Evolutionary conservation across 768 basidiomycete species (phyloP).

Genomic region (Melanogaster broomeanus): DNA sequence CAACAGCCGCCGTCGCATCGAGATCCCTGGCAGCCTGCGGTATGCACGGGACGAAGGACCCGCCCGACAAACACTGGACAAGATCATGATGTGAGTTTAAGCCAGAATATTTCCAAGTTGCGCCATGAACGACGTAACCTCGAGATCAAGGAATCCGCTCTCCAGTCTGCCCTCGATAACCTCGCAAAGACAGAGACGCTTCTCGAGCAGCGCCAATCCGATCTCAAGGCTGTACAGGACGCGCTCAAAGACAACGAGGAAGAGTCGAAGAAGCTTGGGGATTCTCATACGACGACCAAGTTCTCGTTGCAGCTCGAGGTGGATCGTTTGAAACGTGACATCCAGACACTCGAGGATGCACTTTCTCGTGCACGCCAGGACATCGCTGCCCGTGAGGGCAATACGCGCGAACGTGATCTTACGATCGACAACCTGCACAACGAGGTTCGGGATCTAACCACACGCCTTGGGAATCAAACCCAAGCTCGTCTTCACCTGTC

Average conservation of each 20-base stretch:
- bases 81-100: too few relatives aligned
- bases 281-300: constrained; percentile 78
- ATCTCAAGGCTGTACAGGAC: constrained; percentile 71
- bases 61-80: constrained; percentile 63
- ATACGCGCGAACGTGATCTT: constrained; percentile 68
- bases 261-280: constrained; percentile 79
- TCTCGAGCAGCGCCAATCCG: constrained; percentile 71
- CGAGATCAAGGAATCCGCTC: constrained; percentile 70
- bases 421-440: constrained; percentile 74
- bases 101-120: too few relatives aligned
- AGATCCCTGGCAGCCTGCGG: constrained; percentile 72
- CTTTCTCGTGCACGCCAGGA: constrained; percentile 70
- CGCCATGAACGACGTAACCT: constrained; percentile 63
- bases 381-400: constrained; percentile 63
- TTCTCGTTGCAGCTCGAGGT: constrained; percentile 90
- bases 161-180: constrained; percentile 63
- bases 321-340: constrained; percentile 82
- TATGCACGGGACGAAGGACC: constrained; percentile 73
- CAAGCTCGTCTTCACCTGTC: constrained; percentile 84
- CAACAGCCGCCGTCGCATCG: constrained; percentile 52
- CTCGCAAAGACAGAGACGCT: constrained; percentile 63
- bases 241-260: constrained; percentile 72
- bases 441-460: constrained; percentile 79
- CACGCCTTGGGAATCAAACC: constrained; percentile 79
- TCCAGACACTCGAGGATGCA: constrained; percentile 80